Evolutionary conservation across 495 filamentous ascomycete species (phyloP).

Genomic region (Aspergillus panamensis): DNA sequence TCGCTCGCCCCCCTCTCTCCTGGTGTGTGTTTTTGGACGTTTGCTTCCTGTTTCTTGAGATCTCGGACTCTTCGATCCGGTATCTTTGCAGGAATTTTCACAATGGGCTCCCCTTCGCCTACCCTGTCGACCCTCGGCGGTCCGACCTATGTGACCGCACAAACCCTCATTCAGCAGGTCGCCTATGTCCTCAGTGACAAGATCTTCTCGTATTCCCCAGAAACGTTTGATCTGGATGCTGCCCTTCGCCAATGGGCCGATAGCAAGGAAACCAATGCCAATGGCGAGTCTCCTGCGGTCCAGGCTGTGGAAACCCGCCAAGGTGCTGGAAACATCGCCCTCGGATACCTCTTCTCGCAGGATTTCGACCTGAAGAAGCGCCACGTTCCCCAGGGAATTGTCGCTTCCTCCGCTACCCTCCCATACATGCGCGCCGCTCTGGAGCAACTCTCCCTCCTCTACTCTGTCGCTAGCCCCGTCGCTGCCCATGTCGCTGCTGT

Average conservation of each 20-base stretch:
- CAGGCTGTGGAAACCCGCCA: conserved; percentile 79
- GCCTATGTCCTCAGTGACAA: conserved; percentile 91
- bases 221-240: conserved; percentile 83
- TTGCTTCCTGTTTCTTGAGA: conserved; percentile 26
- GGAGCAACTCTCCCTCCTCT: conserved; percentile 85
- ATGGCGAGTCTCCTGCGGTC: conserved; percentile 75
- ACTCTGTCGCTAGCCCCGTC: conserved; percentile 84
- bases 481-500: conserved; percentile 92
- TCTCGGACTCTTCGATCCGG: conserved; percentile 25
- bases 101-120: conserved; percentile 36
- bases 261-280: conserved; percentile 65
- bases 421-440: conserved; percentile 76
- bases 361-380: conserved; percentile 91
- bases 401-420: conserved; percentile 80
- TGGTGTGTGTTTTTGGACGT: conserved; percentile 16
- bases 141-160: conserved; percentile 85
- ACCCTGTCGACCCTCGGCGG: conserved; percentile 67
- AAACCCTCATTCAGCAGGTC: conserved; percentile 91
- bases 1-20: conserved; percentile 25
- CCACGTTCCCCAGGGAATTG: conserved; percentile 81
- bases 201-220: conserved; percentile 93
- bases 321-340: conserved; percentile 85
- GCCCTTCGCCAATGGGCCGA: conserved; percentile 73
- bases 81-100: conserved; percentile 34
- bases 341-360: conserved; percentile 95